phyloP scores from a whole-genome alignment of 2,329 filamentous ascomycete genomes.

The Aspergillus clavatus region DNA sequence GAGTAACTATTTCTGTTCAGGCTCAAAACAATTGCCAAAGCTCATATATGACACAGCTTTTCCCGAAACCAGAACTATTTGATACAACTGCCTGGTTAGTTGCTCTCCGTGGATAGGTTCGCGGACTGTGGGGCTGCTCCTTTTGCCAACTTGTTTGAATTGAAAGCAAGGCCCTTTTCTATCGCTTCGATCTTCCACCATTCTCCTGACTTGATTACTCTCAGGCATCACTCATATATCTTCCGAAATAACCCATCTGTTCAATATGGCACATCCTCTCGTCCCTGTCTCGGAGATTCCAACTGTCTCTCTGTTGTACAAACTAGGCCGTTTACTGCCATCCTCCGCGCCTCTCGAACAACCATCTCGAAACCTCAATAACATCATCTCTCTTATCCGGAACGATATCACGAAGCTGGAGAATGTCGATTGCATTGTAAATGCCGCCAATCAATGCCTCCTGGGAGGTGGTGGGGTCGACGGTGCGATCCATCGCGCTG shows the following conservation, averaged over 20 bases:
- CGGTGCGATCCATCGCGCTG: slow-evolving; percentile 78
- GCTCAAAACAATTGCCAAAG: background rate
- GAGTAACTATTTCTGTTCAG: background rate
- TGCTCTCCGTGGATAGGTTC: background rate
- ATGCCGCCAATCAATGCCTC: slow-evolving; percentile 77
- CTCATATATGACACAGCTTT: background rate
- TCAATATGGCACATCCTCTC: slow-evolving; percentile 17
- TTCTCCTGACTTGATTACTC: background rate
- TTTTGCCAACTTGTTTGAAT: background rate
- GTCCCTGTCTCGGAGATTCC: slow-evolving; percentile 35
- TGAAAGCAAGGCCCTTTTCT: background rate
- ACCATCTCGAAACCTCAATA: slow-evolving; percentile 48
- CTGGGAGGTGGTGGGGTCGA: slow-evolving; percentile 88
- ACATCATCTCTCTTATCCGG: slow-evolving; percentile 60
- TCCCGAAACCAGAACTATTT: background rate
- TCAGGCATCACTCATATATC: background rate
- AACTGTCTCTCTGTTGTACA: slow-evolving; percentile 59
- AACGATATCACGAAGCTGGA: slow-evolving; percentile 77
- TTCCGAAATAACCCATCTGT: too few species aligned
- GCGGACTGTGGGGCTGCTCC: background rate
- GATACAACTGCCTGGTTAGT: background rate
- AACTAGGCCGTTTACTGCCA: slow-evolving; percentile 46
- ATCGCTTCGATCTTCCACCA: too few species aligned
- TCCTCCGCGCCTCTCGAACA: slow-evolving; percentile 24
- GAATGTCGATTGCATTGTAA: slow-evolving; percentile 75